Evolutionary conservation across 2,329 filamentous ascomycete species (phyloP).

Genomic region (Hirsutella rhossiliensis): DNA sequence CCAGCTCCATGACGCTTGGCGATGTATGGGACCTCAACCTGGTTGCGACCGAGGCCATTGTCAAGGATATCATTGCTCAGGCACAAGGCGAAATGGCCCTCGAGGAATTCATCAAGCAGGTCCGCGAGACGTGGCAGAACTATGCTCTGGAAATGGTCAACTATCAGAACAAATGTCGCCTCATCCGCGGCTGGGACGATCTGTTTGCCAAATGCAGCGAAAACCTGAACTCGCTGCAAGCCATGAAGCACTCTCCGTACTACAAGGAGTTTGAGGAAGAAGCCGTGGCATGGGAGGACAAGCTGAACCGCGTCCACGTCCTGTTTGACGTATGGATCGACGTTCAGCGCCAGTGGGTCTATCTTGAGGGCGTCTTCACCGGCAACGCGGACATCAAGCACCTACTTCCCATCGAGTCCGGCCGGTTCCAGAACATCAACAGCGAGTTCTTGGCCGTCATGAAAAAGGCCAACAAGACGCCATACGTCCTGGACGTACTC

Average conservation of each 20-base stretch:
- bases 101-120: slow-evolving; percentile 93
- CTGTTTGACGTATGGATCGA: slow-evolving; percentile 99
- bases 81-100: slow-evolving; percentile 97
- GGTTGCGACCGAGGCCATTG: slow-evolving; percentile 71
- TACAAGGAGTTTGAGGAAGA: slow-evolving; percentile 99
- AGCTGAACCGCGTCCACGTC: slow-evolving; percentile 91
- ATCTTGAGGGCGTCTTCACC: slow-evolving; percentile 96
- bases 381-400: slow-evolving; percentile 99
- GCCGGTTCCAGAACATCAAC: slow-evolving; percentile 97
- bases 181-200: slow-evolving; percentile 97
- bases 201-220: slow-evolving; percentile 98
- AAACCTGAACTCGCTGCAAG: slow-evolving; percentile 92
- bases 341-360: slow-evolving; percentile 99
- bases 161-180: slow-evolving; percentile 95
- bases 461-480: slow-evolving; percentile 97
- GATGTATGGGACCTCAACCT: slow-evolving; percentile 98
- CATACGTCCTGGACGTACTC: slow-evolving; percentile 89
- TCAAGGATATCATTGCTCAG: slow-evolving; percentile 88
- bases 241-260: slow-evolving; percentile 98
- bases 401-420: slow-evolving; percentile 88
- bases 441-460: slow-evolving; percentile 98
- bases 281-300: slow-evolving; percentile 93
- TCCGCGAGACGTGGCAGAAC: slow-evolving; percentile 92
- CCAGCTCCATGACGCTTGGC: slow-evolving; percentile 89
- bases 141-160: slow-evolving; percentile 90